Conservation (phyloP, 192 early-diverging fungal species). For the Podila verticillata region DNA sequence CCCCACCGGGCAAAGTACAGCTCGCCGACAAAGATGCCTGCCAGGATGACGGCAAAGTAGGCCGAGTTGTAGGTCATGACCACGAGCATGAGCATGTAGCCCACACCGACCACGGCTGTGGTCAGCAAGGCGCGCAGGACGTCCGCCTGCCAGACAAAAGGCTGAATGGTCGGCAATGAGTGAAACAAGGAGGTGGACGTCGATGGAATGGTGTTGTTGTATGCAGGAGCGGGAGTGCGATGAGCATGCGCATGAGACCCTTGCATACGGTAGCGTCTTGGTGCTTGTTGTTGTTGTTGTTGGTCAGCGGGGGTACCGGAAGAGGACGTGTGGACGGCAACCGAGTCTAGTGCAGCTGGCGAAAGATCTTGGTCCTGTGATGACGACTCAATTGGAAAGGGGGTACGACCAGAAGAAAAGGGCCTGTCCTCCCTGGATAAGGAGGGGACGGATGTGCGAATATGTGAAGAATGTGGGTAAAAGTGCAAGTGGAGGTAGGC, state of each 20-base stretch:
- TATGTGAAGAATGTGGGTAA: slow-evolving; percentile 13
- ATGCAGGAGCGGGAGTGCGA: not conserved
- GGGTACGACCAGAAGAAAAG: no score
- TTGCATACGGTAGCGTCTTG: no score
- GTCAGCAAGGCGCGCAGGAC: slow-evolving; percentile 53
- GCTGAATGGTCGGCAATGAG: slow-evolving; percentile 49
- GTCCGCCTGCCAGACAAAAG: slow-evolving; percentile 59
- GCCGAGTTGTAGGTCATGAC: slow-evolving; percentile 65
- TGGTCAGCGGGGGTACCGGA: no score
- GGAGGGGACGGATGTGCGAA: not conserved
- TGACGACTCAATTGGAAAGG: no score
- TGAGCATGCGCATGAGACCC: not conserved
- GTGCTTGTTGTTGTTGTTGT: no score
- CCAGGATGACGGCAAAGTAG: slow-evolving; percentile 56
- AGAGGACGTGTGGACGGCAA: no score
- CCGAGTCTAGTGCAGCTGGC: no score
- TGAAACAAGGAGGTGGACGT: not conserved
- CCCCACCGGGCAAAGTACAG: slow-evolving; percentile 59
- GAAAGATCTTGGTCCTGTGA: no score
- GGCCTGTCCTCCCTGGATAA: no score
- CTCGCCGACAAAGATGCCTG: slow-evolving; percentile 62
- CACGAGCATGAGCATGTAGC: slow-evolving; percentile 63
- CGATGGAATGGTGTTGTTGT: not conserved
- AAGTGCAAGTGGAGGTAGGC: slow-evolving; percentile 46
- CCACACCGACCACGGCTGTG: slow-evolving; percentile 41